Evolutionary conservation across 208 protist species (phyloP).

Genomic region (Leishmania martiniquensis): DNA sequence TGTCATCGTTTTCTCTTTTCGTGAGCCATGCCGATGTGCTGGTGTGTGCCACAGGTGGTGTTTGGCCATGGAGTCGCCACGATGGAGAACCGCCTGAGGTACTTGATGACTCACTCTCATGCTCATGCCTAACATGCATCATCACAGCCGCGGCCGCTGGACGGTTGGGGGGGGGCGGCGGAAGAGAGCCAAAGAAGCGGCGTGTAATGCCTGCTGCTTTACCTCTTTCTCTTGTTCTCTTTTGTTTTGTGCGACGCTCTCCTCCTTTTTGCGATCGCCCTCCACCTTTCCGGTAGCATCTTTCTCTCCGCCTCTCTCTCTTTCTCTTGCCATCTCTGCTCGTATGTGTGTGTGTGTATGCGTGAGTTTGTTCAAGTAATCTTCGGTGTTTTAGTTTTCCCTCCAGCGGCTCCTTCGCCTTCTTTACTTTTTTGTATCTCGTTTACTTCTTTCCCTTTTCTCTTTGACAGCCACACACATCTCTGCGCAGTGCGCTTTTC

Average conservation of each 20-base stretch:
- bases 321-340: not conserved
- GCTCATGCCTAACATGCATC: not conserved
- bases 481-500: not conserved
- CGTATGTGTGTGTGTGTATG: not conserved
- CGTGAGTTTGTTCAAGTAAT: not conserved
- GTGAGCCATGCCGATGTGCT: not conserved
- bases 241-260: not conserved
- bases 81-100: not conserved
- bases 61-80: not conserved
- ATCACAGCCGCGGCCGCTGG: not conserved
- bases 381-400: not conserved
- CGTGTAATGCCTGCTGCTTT: not conserved
- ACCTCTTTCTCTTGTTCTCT: not conserved
- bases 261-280: not conserved
- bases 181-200: not conserved
- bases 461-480: not conserved
- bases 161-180: not conserved
- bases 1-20: not conserved
- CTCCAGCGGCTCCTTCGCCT: not conserved
- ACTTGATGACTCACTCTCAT: not conserved
- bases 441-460: not conserved
- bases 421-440: not conserved
- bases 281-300: not conserved
- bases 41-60: not conserved
- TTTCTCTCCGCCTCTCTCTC: not conserved